A percentile compares a stretch with the other conserved stretches of the same genome.
These are phyloP conservation scores for Lentinula guzmanii DNA, from an alignment of 768 basidiomycete species.

Conservation along the genomic window DNA sequence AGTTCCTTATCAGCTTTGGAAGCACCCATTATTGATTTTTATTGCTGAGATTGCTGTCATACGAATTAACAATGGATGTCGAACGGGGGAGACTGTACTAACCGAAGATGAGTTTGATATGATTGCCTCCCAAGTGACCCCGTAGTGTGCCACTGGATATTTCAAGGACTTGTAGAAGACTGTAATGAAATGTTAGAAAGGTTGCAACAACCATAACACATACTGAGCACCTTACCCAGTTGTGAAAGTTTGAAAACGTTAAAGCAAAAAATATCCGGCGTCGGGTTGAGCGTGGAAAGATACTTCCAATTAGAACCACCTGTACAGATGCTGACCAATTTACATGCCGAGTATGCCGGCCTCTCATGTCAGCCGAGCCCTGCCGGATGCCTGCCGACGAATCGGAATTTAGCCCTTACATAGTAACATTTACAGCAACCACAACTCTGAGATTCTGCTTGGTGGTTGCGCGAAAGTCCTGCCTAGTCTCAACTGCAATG, in stretches of 20 bases:
- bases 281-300: not conserved
- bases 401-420: no score
- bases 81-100: slow-evolving; percentile 14
- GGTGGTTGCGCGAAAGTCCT: not conserved
- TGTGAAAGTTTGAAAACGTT: not conserved
- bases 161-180: slow-evolving; percentile 56
- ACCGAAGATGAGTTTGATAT: slow-evolving; percentile 8
- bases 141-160: slow-evolving; percentile 88
- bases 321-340: not conserved
- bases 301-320: not conserved
- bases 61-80: slow-evolving; percentile 15
- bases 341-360: no score
- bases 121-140: slow-evolving; percentile 94
- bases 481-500: slow-evolving; percentile 41
- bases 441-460: not conserved
- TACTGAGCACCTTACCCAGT: not conserved
- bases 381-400: no score
- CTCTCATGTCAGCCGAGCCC: not conserved
- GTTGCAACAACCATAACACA: no score
- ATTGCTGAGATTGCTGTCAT: not conserved
- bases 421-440: no score
- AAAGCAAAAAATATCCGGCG: not conserved
- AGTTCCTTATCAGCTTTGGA: slow-evolving; percentile 83
- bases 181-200: not conserved
- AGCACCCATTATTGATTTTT: slow-evolving; percentile 71